phyloP scores from a whole-genome alignment of 352 stramenopile species.

The Saprolegnia diclina region DNA sequence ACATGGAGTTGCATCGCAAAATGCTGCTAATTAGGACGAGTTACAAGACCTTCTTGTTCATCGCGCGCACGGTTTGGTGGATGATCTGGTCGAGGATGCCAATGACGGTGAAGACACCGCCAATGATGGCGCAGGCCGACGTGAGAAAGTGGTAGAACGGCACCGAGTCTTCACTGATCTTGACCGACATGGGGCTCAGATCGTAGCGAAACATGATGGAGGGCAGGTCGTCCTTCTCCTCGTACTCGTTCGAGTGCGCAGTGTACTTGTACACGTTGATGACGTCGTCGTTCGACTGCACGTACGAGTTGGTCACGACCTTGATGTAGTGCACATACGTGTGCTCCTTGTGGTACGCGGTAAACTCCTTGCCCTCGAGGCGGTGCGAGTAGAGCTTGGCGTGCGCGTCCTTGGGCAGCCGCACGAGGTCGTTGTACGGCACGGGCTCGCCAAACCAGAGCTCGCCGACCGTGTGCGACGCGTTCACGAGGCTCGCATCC shows the following conservation, averaged over 20 bases:
- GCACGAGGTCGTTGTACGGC: slow-evolving; percentile 41
- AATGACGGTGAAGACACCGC: slow-evolving; percentile 94
- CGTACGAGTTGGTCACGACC: slow-evolving; percentile 91
- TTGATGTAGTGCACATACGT: slow-evolving; percentile 99
- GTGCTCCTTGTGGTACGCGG: slow-evolving; percentile 90
- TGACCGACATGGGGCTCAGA: slow-evolving; percentile 90
- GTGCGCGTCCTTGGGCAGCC: slow-evolving; percentile 85
- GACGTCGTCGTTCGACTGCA: slow-evolving; percentile 49
- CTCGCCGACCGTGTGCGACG: slow-evolving; percentile 94
- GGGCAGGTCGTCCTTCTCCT: slow-evolving; percentile 77
- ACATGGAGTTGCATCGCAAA: too few relatives aligned
- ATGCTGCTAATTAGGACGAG: too few relatives aligned
- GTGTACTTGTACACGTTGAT: slow-evolving; percentile 89
- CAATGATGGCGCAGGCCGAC: slow-evolving; percentile 92
- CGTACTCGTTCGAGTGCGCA: slow-evolving; percentile 83
- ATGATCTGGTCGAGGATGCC: slow-evolving; percentile 90
- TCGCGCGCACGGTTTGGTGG: slow-evolving; percentile 72
- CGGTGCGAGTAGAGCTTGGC: slow-evolving; percentile 90
- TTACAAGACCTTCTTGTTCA: slow-evolving; percentile 89
- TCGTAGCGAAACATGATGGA: slow-evolving; percentile 91
- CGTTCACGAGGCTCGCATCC: slow-evolving; percentile 85
- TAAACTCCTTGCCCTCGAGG: slow-evolving; percentile 89
- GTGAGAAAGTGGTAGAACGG: slow-evolving; percentile 96
- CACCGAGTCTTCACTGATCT: slow-evolving; percentile 88
- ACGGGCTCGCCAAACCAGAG: slow-evolving; percentile 92